Evolutionary conservation across 495 filamentous ascomycete species (phyloP).

Genomic region (Jackrogersella multiformis): DNA sequence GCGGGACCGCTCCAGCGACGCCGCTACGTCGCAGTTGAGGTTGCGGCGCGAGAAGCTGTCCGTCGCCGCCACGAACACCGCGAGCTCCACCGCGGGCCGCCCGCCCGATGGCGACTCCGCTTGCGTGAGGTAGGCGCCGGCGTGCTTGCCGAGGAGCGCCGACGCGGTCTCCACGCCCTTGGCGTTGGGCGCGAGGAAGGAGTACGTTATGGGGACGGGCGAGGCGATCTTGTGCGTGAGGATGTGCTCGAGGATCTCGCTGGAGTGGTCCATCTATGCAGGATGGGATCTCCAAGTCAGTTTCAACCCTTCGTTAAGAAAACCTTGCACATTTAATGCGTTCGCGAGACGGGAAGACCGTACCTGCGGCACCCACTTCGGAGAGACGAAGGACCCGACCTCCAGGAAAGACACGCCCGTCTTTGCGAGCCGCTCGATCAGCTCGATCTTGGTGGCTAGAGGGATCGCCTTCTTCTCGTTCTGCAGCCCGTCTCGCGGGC

Average conservation of each 20-base stretch:
- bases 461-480: slow-evolving; percentile 90
- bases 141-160: slow-evolving; percentile 51
- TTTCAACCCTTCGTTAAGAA: too few relatives aligned
- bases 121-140: slow-evolving; percentile 51
- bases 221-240: slow-evolving; percentile 73
- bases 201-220: slow-evolving; percentile 77
- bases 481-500: slow-evolving; percentile 92
- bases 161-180: slow-evolving; percentile 73
- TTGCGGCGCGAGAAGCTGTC: slow-evolving; percentile 92
- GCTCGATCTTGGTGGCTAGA: slow-evolving; percentile 82
- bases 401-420: slow-evolving; percentile 90
- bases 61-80: slow-evolving; percentile 91
- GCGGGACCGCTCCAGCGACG: slow-evolving; percentile 78
- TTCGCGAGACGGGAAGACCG: slow-evolving; percentile 31
- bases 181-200: slow-evolving; percentile 91
- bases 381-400: slow-evolving; percentile 92
- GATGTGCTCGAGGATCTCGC: slow-evolving; percentile 80
- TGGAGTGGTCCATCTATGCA: slow-evolving; percentile 93
- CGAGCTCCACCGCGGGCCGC: slow-evolving; percentile 73
- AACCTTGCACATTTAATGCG: background rate
- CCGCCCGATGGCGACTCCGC: slow-evolving; percentile 42
- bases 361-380: slow-evolving; percentile 99
- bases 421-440: slow-evolving; percentile 81
- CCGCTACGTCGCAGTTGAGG: slow-evolving; percentile 86
- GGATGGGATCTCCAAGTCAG: slow-evolving; percentile 14